Conservation (phyloP, 208 protist genomes). For the Vickermania spadyakhi region DNA sequence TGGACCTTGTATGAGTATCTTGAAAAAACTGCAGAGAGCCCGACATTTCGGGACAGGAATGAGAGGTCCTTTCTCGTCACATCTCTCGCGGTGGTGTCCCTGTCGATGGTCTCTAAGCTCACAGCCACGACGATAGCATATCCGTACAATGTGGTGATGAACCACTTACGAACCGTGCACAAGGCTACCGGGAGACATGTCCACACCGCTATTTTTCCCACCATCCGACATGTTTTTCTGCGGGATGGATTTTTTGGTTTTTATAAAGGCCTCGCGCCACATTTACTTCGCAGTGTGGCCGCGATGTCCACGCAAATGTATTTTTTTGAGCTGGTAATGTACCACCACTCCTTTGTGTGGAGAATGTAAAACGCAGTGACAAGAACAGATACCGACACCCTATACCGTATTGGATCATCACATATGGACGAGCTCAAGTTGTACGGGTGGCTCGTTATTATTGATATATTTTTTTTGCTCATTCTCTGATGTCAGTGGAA, state of each 20-base stretch:
- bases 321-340: constrained; percentile 2
- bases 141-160: constrained; percentile 10
- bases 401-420: too few relatives aligned
- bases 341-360: neutral
- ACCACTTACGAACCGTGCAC: constrained; percentile 2
- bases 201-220: neutral
- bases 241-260: constrained; percentile 2
- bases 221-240: neutral
- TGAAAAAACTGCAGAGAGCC: neutral
- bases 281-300: neutral
- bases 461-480: too few relatives aligned
- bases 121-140: neutral
- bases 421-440: too few relatives aligned
- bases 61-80: neutral
- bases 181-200: neutral
- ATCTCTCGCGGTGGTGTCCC: constrained; percentile 4
- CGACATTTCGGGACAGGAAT: neutral
- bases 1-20: constrained; percentile 8
- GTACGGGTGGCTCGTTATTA: too few relatives aligned
- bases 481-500: too few relatives aligned
- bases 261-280: constrained; percentile 3
- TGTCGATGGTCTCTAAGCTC: constrained; percentile 4
- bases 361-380: too few relatives aligned
- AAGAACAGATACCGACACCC: too few relatives aligned
- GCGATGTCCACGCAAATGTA: constrained; percentile 2